Base-by-base conservation (phyloP, 768 basidiomycete genomes). In the Mycena galericulata region DNA sequence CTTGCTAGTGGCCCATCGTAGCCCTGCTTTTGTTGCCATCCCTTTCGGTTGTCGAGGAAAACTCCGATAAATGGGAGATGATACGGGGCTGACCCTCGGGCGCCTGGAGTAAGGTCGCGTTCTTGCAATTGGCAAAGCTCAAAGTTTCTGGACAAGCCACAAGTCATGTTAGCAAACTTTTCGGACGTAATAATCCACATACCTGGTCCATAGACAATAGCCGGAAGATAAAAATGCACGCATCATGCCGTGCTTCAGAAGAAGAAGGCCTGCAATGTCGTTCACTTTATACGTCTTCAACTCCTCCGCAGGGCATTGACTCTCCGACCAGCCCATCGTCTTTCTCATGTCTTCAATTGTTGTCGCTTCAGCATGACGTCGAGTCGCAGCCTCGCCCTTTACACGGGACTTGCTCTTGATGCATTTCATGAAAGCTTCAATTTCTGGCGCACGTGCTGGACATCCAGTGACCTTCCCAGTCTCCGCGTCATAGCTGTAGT, bases 361-460 rank as follows among this genome's bases (percentile, higher is more conserved):
- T 53, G 79, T 79, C 3, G 78, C 77, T 24, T 77, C 72, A 0
- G 78, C 79, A 67, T 83, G 80, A 36, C 74, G 65, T 3, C 75
- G 75, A 4, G 65, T 73, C 29, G 71, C 71, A 17, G 72, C 62
- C 15, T 62, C 73, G 0, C 74, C 76, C 43, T 76, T 73, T 2
- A 63, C 38, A 34, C 69, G 49, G 11, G 69, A 17, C 51, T 72
- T 66, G 27, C 76, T 68, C 24, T 76, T 78, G 49, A 79, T 49
- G 0, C 72, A 70, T 32, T 76, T 73, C 8, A 79, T 47, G 8
- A 80, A 29, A 1, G 68, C 57, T 12, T 72, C 63, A 1, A 81
- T 74, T 24, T 70, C 67, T 26, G 50, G 53, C 0, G 75, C 76
- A 1, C 75, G 59, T 0, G 77, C 78, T 4, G 77, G 81, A 56